Conservation (phyloP, 129 eudicot species). For the Deinandra increscens region DNA sequence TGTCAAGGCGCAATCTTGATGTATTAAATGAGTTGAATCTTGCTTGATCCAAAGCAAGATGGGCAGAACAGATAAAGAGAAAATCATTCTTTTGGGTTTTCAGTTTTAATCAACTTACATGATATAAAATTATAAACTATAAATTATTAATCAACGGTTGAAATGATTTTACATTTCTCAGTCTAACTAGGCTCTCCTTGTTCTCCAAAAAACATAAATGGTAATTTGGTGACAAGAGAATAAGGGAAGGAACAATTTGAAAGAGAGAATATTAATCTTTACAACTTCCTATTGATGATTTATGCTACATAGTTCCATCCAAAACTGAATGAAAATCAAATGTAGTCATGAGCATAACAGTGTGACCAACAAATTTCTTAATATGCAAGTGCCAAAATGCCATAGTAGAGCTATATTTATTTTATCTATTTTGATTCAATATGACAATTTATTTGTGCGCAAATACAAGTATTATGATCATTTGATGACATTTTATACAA, state of each 20-base stretch:
- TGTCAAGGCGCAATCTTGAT: background rate
- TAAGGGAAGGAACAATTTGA: background rate
- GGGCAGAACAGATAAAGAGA: background rate
- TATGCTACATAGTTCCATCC: background rate
- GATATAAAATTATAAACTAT: background rate
- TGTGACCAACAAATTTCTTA: background rate
- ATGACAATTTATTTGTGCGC: background rate
- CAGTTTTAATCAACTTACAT: background rate
- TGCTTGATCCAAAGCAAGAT: background rate
- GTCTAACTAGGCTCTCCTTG: background rate
- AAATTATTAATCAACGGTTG: background rate
- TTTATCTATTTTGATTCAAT: background rate
- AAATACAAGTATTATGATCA: background rate
- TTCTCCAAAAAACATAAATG: background rate
- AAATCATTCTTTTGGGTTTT: background rate
- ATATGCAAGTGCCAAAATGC: background rate
- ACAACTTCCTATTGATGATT: background rate
- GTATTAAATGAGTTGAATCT: background rate
- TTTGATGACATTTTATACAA: background rate
- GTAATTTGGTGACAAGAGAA: background rate
- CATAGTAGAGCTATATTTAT: background rate
- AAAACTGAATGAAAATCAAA: background rate
- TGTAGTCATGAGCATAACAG: background rate
- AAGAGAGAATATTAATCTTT: slow-evolving; percentile 4
- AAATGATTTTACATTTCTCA: background rate